Evolutionary conservation across 306 rosid species (phyloP), one percentile per base, ranked within the genome.

Genomic region (Quercus ilex): DNA sequence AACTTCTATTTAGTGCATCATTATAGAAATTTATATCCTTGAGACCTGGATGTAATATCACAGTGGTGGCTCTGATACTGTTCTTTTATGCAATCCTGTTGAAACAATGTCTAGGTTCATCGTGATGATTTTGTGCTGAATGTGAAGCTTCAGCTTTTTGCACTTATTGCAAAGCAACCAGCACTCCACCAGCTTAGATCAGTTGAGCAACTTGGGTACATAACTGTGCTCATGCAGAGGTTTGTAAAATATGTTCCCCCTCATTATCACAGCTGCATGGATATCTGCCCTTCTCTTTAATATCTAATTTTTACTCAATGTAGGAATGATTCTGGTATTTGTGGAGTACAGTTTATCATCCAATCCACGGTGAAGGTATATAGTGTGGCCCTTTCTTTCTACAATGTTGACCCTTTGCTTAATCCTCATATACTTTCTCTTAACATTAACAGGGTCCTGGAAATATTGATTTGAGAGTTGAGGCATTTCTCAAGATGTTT

Each of bases 181-280:
- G 90, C 98, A 23, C 93, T 92, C 84, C 98, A 95, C 85, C 99
- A 95, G 89, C 98, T 95, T 84, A 90, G 98, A 81, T 82, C 93
- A 55, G 99, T 95, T 81, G 99, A 95, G 87, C 99, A 95, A 78
- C 96, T 95, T 55, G 99, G 99, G 73, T 95, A 95, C 83, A 85
- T 92, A 74, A 86, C 99, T 57, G 82, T 67, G 74, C 92, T 95
- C 74, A 69, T 75, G 90, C 88, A 80, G 85, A 91, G 96, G 99
- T 91, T 71, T 84, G 89, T 28, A 58, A n/a, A 55, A 65, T 51
- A 77, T 59, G 23, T 80, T 15, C 4, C 75, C 69, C 58, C 57
- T 38, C 62, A 10, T 70, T 65, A 80, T 74, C 55, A 59, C 60
- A 57, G 62, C 52, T 53, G 79, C 67, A 15, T 73, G 13, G 30